phyloP scores from a whole-genome alignment of 768 basidiomycete genomes.

The Tulasnella sp. region DNA sequence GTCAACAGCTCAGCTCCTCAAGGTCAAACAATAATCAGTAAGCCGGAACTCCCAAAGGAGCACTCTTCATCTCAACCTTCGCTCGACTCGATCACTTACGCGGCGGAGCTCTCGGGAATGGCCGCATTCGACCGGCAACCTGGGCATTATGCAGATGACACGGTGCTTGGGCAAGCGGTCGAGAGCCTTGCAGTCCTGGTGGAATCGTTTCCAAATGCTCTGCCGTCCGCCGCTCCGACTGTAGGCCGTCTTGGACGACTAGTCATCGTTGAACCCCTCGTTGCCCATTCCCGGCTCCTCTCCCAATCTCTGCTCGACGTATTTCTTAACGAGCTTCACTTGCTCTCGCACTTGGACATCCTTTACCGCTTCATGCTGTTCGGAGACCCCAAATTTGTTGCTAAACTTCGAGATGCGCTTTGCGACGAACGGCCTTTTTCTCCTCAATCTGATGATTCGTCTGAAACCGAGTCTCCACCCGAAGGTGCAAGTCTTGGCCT shows the following conservation, averaged over 20 bases:
- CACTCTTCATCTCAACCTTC: not conserved
- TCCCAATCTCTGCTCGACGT: slow-evolving; percentile 68
- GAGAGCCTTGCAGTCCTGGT: slow-evolving; percentile 50
- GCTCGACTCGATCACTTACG: slow-evolving; percentile 38
- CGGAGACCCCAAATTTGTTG: slow-evolving; percentile 57
- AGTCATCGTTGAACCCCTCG: slow-evolving; percentile 59
- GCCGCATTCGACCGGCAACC: slow-evolving; percentile 70
- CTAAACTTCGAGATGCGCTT: slow-evolving; percentile 67
- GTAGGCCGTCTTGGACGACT: slow-evolving; percentile 64
- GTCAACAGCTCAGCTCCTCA: not conserved
- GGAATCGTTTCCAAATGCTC: slow-evolving; percentile 56
- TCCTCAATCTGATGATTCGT: slow-evolving; percentile 39
- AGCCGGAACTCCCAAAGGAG: not conserved
- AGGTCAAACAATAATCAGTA: too few species aligned
- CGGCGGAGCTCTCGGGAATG: slow-evolving; percentile 54
- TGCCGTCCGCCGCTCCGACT: slow-evolving; percentile 69
- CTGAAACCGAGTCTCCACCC: slow-evolving; percentile 39
- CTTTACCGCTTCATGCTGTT: slow-evolving; percentile 43
- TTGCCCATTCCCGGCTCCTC: slow-evolving; percentile 63
- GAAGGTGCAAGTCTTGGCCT: slow-evolving; percentile 54
- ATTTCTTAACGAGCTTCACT: slow-evolving; percentile 75
- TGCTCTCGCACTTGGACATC: slow-evolving; percentile 61
- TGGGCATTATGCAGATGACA: slow-evolving; percentile 45
- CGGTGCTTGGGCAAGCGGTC: slow-evolving; percentile 21
- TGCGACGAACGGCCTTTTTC: slow-evolving; percentile 68